Base-by-base conservation (phyloP, 2,329 filamentous ascomycete genomes). In the Zymoseptoria tritici region DNA sequence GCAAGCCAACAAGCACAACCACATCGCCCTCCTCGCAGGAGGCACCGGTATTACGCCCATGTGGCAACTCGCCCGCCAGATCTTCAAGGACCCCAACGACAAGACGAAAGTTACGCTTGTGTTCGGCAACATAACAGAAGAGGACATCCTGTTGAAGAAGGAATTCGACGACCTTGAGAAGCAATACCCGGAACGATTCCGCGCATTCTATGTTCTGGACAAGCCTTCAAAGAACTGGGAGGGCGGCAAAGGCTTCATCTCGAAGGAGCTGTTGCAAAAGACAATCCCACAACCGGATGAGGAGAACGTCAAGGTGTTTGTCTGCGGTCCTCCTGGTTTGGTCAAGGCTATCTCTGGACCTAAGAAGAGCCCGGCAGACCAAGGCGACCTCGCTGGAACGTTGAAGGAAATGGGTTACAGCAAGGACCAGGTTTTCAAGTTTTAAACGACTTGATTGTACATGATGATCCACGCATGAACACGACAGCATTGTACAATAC, bases 1-100 rank as follows among this genome's bases (percentile, higher is more conserved):
- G 92, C 73, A 84, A 57, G 72, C 87, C 67, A 97, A 97, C 84
- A 97, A 96, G 84, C 92, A 97, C 80, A 65, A 90, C 62, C 91
- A 97, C 80, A 85, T 95, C 69, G 87, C 85, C 49, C 81, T 93
- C 66, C 84, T 99, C 64, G 91, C 93, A n/a, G 94, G 94, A 70
- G 94, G 94, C 66, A 97, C 94, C 7, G 94, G 94, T 62, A 96
- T 99, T 76, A 94, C 94, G 9, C 94, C 94, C 68, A 97, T 97
- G 93, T 97, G 90, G 82, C 94, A 99, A 81, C 86, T 99, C 52
- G 81, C 85, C 66, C 90, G 90, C 64, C 83, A 87, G 72, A 96
- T 99, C 79, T 96, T 97, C 86, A 90, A 88, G 78, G 96, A 97
- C 84, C 91, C 93, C 62, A 85, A 90, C 51, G 94, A 99, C 80